These are phyloP conservation scores for Solanum rostratum DNA, from an alignment of 257 asterid species.

Conservation along the genomic window DNA sequence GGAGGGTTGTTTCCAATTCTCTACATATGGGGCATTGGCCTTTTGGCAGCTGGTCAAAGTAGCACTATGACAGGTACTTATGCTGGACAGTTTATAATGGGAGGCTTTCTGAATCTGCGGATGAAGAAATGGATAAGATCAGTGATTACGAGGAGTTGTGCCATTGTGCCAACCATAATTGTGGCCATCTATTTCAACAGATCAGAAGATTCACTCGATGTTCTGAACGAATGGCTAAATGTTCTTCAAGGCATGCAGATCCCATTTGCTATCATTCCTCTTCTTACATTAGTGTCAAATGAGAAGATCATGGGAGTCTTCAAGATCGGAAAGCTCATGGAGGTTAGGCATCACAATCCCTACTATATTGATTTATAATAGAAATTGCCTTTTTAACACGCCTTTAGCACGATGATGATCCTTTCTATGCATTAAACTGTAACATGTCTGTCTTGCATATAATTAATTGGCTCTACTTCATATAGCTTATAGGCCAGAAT, in stretches of 20 bases:
- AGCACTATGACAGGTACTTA: constrained; percentile 75
- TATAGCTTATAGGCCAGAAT: background rate
- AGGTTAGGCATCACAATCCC: constrained; percentile 20
- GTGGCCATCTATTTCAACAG: constrained; percentile 55
- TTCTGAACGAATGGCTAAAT: constrained; percentile 57
- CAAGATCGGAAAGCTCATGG: constrained; percentile 38
- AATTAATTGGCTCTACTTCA: background rate
- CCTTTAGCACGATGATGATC: background rate
- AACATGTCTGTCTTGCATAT: background rate
- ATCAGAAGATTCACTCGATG: constrained; percentile 55
- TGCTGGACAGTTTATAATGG: constrained; percentile 81
- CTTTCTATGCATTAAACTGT: background rate
- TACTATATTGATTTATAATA: background rate
- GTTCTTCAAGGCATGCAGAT: constrained; percentile 73
- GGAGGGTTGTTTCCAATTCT: constrained; percentile 46
- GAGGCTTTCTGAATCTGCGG: constrained; percentile 51
- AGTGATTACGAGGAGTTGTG: constrained; percentile 60
- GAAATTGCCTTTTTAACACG: background rate
- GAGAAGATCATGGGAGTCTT: constrained; percentile 58
- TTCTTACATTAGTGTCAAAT: constrained; percentile 46
- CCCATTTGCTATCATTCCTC: constrained; percentile 66
- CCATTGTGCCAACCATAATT: constrained; percentile 46
- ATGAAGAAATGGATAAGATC: constrained; percentile 68
- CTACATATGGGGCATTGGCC: constrained; percentile 66
- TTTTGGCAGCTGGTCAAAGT: constrained; percentile 74